These are phyloP conservation scores for Luffa aegyptiaca DNA, from an alignment of 306 rosid genomes.

Conservation along the genomic window DNA sequence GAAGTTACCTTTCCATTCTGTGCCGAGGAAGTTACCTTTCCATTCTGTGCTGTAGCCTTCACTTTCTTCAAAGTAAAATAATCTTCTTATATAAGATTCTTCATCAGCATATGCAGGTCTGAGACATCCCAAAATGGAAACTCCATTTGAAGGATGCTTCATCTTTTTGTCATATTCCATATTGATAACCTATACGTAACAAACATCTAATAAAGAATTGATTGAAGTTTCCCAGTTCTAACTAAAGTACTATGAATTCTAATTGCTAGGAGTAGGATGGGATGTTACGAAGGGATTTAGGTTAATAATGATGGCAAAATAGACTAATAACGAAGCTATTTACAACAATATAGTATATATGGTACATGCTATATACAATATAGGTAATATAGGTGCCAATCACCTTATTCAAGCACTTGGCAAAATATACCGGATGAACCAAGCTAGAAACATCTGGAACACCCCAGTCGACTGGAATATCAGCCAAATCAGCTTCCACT, in stretches of 20 bases:
- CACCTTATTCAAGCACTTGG: conserved; percentile 79
- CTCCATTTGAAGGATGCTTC: conserved; percentile 81
- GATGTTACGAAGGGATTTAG: not conserved
- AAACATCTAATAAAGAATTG: not conserved
- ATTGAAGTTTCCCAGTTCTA: not conserved
- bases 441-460: conserved; percentile 26
- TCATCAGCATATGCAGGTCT: conserved; percentile 74
- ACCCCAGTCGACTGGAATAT: conserved; percentile 44
- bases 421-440: conserved; percentile 74
- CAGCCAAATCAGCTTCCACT: conserved; percentile 36
- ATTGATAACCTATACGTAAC: conserved; percentile 44
- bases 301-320: not conserved
- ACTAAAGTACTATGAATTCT: not conserved
- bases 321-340: not conserved
- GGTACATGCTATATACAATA: not conserved
- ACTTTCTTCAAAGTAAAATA: conserved; percentile 40
- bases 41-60: conserved; percentile 41
- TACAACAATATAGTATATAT: not conserved
- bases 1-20: conserved; percentile 56
- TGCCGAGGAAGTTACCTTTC: conserved; percentile 47
- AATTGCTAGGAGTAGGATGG: not conserved
- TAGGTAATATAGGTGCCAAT: not conserved
- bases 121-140: conserved; percentile 76
- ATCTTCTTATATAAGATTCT: conserved; percentile 47
- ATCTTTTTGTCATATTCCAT: conserved; percentile 44